Percentiles rank a stretch among this genome's conserved stretches.
Conservation (phyloP, 2,329 filamentous ascomycete genomes). For the Phoma herbarum region DNA sequence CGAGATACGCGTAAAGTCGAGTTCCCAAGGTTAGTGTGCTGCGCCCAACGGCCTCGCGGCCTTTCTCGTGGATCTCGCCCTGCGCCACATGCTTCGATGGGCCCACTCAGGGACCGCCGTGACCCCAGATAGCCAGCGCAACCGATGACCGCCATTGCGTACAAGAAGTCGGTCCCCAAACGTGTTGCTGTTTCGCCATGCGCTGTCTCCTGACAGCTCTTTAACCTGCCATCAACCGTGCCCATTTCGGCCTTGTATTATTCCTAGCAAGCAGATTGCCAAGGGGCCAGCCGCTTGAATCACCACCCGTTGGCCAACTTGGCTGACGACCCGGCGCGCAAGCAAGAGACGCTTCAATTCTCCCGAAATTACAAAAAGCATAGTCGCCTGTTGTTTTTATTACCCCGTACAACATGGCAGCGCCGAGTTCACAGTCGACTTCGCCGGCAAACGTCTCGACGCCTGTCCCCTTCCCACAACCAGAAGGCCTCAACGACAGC, state of each 20-base stretch:
- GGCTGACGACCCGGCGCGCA: conserved; percentile 21
- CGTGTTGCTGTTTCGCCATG: conserved; percentile 8
- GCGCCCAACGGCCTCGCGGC: conserved; percentile 9
- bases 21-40: conserved; percentile 3
- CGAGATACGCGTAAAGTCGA: conserved; percentile 12
- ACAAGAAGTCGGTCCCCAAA: conserved; percentile 10
- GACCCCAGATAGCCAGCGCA: conserved; percentile 7
- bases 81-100: conserved; percentile 15
- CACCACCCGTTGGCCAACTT: conserved; percentile 13
- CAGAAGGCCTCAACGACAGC: conserved; percentile 4
- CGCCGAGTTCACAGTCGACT: conserved; percentile 25
- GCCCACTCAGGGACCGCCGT: conserved; percentile 4
- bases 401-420: conserved; percentile 31
- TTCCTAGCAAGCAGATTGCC: conserved; percentile 11
- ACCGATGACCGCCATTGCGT: conserved; percentile 2
- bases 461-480: conserved; percentile 16
- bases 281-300: conserved; percentile 14
- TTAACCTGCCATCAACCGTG: conserved; percentile 1
- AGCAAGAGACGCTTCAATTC: conserved; percentile 8
- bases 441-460: conserved; percentile 20
- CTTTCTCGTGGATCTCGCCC: neutral
- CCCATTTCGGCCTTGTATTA: conserved; percentile 5
- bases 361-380: conserved; percentile 6
- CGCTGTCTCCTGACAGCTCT: neutral
- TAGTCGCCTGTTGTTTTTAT: neutral